Evolutionary conservation across 192 early-diverging fungal species (phyloP), one percentile per base, ranked within the genome.

Genomic region (Coemansia sp.): DNA sequence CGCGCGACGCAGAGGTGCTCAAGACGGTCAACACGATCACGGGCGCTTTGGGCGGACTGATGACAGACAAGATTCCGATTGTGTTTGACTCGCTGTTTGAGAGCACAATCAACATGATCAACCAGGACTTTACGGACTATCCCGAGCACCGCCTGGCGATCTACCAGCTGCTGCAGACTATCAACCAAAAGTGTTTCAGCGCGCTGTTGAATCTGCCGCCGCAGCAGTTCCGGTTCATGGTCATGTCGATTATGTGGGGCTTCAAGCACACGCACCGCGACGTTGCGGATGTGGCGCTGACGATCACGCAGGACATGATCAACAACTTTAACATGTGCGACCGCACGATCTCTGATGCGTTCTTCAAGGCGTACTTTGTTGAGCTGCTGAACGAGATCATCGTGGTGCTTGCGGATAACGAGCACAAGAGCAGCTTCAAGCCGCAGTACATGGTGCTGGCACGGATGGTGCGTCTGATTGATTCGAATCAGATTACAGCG

Each of bases 241-340:
- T 98, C 72, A 93, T 97, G 84, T 93, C 93, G 65, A 88, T 98
- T 57, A 91, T 97, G 49, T 99, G 96, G 96, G 95, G 88, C 19
- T 95, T 99, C 84, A 98, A 98, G 82, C 97, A 99, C 76, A 95
- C 95, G 5, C 93, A 96, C 91, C 89, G 95, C 64, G 95, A 99
- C 66, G 94, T 99, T 76, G 91, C 93, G 47, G 96, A 99, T 59
- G 75, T 89, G 48, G 94, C 94, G 27, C 86, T 99, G 63, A 81
- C 80, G 12, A 97, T 97, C 51, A 89, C 90, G 52, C 80, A 88
- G 17, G 95, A 96, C 38, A 72, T 99, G 69, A 83, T 99, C 64
- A 87, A 86, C 65, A 95, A 97, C 82, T 91, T 99, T 65, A 77
- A 85, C 21, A 70, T 79, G 25, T 86, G 87, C 48, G 95, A 96